phyloP scores from a whole-genome alignment of 108 stramenopile genomes.

The Aurantiochytrium sp. region DNA sequence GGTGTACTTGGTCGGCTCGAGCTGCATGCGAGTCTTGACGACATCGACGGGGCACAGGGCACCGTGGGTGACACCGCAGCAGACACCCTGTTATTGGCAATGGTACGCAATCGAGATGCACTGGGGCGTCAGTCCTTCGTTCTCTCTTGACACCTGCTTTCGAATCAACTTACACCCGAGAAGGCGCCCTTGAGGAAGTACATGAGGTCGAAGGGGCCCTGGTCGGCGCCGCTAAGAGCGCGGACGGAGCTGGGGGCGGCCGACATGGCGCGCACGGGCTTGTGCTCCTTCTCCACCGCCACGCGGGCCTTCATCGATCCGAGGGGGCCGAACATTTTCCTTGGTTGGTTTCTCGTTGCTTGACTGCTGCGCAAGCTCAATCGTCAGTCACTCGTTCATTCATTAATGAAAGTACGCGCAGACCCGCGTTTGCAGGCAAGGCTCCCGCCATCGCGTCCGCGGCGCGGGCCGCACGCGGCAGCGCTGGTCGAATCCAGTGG shows the following conservation, averaged over 20 bases:
- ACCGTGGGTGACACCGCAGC: conserved; percentile 92
- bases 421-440: no score
- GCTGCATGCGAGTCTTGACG: conserved; percentile 93
- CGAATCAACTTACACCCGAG: conserved; percentile 59
- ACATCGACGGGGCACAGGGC: conserved; percentile 93
- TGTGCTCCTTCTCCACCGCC: neutral
- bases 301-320: neutral
- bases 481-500: no score
- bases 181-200: conserved; percentile 56
- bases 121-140: no score
- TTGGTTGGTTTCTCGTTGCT: neutral
- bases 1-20: conserved; percentile 67
- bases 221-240: neutral
- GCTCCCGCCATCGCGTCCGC: no score
- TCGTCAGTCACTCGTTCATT: no score
- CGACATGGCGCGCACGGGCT: neutral
- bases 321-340: conserved; percentile 20
- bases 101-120: no score
- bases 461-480: no score
- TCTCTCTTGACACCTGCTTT: no score
- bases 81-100: conserved; percentile 60
- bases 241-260: neutral
- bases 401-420: no score
- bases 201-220: conserved; percentile 32
- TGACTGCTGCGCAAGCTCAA: neutral